Evolutionary conservation across 2,329 filamentous ascomycete species (phyloP).

Genomic region (Fusarium sp.): DNA sequence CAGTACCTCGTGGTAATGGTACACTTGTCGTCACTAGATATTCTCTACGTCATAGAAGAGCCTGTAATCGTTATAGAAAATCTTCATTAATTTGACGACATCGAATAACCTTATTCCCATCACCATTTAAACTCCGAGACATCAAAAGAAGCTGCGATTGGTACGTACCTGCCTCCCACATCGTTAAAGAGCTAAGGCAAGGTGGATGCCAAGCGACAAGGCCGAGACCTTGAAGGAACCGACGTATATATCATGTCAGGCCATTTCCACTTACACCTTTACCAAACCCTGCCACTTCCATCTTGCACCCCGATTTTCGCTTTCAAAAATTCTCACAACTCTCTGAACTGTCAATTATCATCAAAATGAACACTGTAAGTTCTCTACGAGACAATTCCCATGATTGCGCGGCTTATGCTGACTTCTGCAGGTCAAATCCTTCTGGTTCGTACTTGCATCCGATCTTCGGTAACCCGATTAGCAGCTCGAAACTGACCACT

Average conservation of each 20-base stretch:
- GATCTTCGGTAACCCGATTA: constrained; percentile 10
- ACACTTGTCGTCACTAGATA: neutral
- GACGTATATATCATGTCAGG: constrained; percentile 44
- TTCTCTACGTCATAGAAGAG: neutral
- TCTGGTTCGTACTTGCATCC: constrained; percentile 64
- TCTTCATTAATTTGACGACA: neutral
- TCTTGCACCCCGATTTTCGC: constrained; percentile 30
- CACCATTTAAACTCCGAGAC: neutral
- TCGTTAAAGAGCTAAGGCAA: neutral
- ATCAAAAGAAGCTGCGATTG: neutral
- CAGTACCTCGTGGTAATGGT: neutral
- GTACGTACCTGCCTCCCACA: constrained; percentile 34
- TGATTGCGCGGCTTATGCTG: constrained; percentile 34
- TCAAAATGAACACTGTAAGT: constrained; percentile 68
- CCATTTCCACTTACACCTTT: constrained; percentile 47
- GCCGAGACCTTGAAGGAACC: constrained; percentile 38
- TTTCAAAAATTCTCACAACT: constrained; percentile 15
- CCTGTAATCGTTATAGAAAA: neutral
- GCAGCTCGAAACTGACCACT: constrained; percentile 19
- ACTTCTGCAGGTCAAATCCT: constrained; percentile 67
- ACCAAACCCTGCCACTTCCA: constrained; percentile 40
- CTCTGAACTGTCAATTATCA: constrained; percentile 1
- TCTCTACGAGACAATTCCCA: neutral
- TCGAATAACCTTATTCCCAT: neutral
- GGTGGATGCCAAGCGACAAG: constrained; percentile 39